A percentile compares a stretch with the other conserved stretches of the same genome.
Conservation (phyloP, 768 basidiomycete genomes). For the Tulasnella sp. region DNA sequence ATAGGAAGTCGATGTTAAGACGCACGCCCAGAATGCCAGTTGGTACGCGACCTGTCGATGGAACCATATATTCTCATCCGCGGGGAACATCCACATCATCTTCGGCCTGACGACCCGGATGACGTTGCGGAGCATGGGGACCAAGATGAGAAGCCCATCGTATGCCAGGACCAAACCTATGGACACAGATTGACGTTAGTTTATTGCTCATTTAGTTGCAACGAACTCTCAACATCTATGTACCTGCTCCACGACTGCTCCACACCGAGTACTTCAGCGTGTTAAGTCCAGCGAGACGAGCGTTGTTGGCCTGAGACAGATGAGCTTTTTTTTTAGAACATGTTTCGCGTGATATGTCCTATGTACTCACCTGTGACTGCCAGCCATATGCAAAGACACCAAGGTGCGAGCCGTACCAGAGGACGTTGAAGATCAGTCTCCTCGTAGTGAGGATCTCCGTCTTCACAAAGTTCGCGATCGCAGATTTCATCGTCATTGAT, state of each 20-base stretch:
- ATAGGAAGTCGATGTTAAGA: neutral
- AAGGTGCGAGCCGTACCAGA: slow-evolving; percentile 74
- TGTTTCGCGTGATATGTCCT: slow-evolving; percentile 5
- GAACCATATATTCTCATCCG: slow-evolving; percentile 94
- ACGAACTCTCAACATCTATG: neutral
- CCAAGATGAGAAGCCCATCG: slow-evolving; percentile 73
- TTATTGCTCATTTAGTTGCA: too few relatives aligned
- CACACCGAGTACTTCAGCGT: slow-evolving; percentile 75
- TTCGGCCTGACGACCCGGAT: slow-evolving; percentile 74
- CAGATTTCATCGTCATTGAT: slow-evolving; percentile 45
- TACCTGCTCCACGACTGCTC: slow-evolving; percentile 74
- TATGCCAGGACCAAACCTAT: slow-evolving; percentile 69
- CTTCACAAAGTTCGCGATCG: slow-evolving; percentile 43
- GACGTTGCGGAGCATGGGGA: slow-evolving; percentile 85
- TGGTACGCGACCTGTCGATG: slow-evolving; percentile 91
- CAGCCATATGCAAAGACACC: slow-evolving; percentile 78
- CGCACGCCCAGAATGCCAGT: slow-evolving; percentile 71
- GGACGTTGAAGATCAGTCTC: slow-evolving; percentile 36
- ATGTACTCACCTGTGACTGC: slow-evolving; percentile 55
- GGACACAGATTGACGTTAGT: neutral
- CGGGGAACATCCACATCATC: slow-evolving; percentile 74
- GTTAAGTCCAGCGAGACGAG: slow-evolving; percentile 63
- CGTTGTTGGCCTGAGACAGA: slow-evolving; percentile 56
- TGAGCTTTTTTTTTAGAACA: too few relatives aligned
- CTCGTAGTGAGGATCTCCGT: slow-evolving; percentile 52